Evolutionary conservation across 768 basidiomycete species (phyloP).

Genomic region (Aureoboletus auriporus): DNA sequence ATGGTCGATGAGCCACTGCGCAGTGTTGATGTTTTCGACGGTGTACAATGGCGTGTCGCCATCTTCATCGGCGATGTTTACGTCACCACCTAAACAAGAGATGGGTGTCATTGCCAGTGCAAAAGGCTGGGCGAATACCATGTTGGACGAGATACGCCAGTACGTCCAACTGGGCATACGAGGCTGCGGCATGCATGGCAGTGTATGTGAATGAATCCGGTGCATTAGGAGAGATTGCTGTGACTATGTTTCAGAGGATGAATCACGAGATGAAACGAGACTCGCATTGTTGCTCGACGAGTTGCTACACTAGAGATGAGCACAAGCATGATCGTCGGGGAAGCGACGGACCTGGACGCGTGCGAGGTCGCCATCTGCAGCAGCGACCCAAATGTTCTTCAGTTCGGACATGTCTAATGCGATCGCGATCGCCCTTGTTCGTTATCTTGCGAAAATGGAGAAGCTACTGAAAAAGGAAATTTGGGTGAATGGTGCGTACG

Average conservation of each 20-base stretch:
- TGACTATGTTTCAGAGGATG: neutral
- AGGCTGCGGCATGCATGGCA: slow-evolving; percentile 93
- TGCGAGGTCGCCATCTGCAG: slow-evolving; percentile 83
- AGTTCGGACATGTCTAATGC: slow-evolving; percentile 27
- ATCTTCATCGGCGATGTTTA: slow-evolving; percentile 81
- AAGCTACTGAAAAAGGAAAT: slow-evolving; percentile 26
- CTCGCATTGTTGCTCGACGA: slow-evolving; percentile 58
- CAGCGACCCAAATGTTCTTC: slow-evolving; percentile 90
- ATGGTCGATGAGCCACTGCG: slow-evolving; percentile 71
- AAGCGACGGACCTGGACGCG: slow-evolving; percentile 58
- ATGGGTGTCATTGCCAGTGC: neutral
- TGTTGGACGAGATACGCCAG: slow-evolving; percentile 74
- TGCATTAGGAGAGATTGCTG: slow-evolving; percentile 65
- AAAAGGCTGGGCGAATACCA: slow-evolving; percentile 37
- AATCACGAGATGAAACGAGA: slow-evolving; percentile 15
- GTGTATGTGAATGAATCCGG: slow-evolving; percentile 77
- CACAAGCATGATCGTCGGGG: neutral
- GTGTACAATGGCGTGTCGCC: slow-evolving; percentile 92
- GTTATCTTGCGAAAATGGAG: slow-evolving; percentile 13
- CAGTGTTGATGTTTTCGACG: slow-evolving; percentile 77
- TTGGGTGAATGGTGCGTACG: neutral
- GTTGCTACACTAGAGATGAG: slow-evolving; percentile 37
- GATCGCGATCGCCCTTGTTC: slow-evolving; percentile 18
- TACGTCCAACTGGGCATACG: slow-evolving; percentile 77
- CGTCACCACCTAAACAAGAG: slow-evolving; percentile 63